Evolutionary conservation across 371 early-diverging fungal genomes (phyloP).

Genomic region (Paraphysoderma sedebokerense): DNA sequence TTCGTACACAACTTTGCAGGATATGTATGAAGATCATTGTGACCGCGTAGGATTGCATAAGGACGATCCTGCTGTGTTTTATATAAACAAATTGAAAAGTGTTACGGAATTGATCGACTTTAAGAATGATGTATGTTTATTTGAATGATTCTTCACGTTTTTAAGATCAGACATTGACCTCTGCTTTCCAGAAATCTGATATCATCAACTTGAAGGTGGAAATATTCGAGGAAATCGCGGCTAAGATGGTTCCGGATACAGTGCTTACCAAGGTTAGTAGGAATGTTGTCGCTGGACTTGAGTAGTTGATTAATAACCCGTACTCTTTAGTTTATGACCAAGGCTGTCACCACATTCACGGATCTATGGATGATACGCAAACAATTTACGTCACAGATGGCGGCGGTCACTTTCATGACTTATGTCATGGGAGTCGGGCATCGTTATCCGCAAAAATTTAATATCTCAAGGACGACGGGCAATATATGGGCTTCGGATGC

Average conservation of each 20-base stretch:
- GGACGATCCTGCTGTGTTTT: constrained; percentile 63
- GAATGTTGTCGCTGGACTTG: neutral
- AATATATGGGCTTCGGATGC: constrained; percentile 66
- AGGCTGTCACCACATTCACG: constrained; percentile 48
- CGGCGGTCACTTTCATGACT: constrained; percentile 72
- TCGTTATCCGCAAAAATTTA: constrained; percentile 69
- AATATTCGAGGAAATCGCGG: constrained; percentile 55
- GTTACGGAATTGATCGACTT: constrained; percentile 1
- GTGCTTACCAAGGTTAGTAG: constrained; percentile 51
- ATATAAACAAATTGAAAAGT: constrained; percentile 39
- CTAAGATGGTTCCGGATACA: constrained; percentile 59
- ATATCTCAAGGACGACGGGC: constrained; percentile 64
- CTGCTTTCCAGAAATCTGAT: constrained; percentile 26
- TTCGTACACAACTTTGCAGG: constrained; percentile 65
- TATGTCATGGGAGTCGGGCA: constrained; percentile 72
- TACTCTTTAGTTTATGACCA: constrained; percentile 42
- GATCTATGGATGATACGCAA: constrained; percentile 87
- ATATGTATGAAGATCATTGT: constrained; percentile 74
- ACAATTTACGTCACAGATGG: constrained; percentile 78
- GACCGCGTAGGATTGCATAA: constrained; percentile 39
- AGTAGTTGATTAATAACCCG: too few species aligned
- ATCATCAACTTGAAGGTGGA: constrained; percentile 57
- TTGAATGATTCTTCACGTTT: neutral
- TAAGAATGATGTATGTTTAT: neutral
- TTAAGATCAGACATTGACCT: constrained; percentile 5